Evolutionary conservation across 805 yeast genomes (phyloP).

Genomic region (Lipomyces kockii): DNA sequence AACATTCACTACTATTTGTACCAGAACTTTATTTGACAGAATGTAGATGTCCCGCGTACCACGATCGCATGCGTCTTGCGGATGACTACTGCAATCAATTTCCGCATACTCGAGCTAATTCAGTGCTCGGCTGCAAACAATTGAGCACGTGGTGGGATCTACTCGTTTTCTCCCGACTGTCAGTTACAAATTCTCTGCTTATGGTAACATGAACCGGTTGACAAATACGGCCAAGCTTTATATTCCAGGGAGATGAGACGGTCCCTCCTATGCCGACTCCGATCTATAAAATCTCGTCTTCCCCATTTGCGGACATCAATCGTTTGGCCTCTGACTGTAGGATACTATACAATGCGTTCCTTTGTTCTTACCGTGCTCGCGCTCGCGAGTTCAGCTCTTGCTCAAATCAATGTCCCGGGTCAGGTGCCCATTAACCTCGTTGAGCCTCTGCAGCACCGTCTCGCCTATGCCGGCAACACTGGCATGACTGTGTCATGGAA

Average conservation of each 20-base stretch:
- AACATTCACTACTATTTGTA: no score
- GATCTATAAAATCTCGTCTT: not conserved
- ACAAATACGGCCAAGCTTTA: not conserved
- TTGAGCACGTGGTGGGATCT: not conserved
- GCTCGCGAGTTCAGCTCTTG: not conserved
- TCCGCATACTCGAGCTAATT: not conserved
- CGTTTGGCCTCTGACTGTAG: not conserved
- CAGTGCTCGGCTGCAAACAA: not conserved
- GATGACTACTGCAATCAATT: not conserved
- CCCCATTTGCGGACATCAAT: not conserved
- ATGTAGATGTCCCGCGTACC: no score
- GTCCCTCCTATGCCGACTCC: not conserved
- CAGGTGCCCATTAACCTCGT: constrained; percentile 4
- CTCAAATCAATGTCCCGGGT: constrained; percentile 14
- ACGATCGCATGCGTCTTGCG: no score
- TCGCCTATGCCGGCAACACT: constrained; percentile 31
- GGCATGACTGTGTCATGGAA: constrained; percentile 40
- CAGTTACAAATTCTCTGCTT: not conserved
- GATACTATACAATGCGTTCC: not conserved
- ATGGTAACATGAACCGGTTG: not conserved
- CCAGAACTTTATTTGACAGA: no score
- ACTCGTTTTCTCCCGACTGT: not conserved
- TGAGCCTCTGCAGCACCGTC: constrained; percentile 27
- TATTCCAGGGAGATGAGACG: not conserved
- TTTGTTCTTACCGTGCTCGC: not conserved